These are phyloP conservation scores for Neurospora sp. DNA, from an alignment of 495 filamentous ascomycete species.

Conservation along the genomic window DNA sequence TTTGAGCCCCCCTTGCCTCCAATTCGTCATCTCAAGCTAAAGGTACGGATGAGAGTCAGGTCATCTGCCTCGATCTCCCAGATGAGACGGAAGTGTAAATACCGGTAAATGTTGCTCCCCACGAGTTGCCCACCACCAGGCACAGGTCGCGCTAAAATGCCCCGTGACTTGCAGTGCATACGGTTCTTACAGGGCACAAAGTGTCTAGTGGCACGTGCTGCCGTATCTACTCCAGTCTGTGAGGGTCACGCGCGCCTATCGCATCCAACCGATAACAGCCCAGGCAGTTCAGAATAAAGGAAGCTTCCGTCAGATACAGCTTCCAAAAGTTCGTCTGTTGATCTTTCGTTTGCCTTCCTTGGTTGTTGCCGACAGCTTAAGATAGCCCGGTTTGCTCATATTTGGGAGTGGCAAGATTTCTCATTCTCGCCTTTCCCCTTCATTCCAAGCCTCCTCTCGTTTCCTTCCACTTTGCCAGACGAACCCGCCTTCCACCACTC, in stretches of 20 bases:
- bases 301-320: background rate
- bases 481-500: background rate
- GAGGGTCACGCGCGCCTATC: constrained; percentile 27
- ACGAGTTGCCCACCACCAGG: background rate
- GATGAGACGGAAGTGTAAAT: background rate
- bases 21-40: background rate
- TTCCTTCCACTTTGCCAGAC: background rate
- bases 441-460: background rate
- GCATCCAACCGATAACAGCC: constrained; percentile 2
- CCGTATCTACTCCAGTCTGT: constrained; percentile 11
- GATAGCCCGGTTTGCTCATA: background rate
- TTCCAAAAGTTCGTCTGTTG: background rate
- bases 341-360: background rate
- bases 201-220: constrained; percentile 19
- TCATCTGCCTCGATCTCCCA: background rate
- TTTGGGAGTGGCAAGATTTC: background rate
- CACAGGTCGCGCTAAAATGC: background rate
- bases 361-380: too few relatives aligned
- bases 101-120: background rate
- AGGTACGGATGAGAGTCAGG: background rate
- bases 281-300: background rate
- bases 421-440: background rate
- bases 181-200: background rate
- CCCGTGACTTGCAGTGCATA: background rate
- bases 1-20: background rate